Conservation (phyloP, 805 yeast species). For the Teunomyces tritomae region DNA sequence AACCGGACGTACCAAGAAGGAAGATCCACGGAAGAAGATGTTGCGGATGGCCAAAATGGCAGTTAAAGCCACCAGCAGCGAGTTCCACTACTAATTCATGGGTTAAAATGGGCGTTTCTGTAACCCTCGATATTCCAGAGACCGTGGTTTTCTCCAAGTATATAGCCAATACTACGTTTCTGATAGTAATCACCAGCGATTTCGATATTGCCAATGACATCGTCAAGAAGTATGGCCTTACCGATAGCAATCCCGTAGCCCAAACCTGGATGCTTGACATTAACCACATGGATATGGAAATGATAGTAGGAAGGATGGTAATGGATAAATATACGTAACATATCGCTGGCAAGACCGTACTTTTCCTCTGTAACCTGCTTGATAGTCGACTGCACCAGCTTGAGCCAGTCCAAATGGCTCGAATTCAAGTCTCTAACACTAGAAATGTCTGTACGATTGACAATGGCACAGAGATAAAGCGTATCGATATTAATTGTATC, state of each 20-base stretch:
- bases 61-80: constrained; percentile 60
- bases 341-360: constrained; percentile 47
- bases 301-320: constrained; percentile 97
- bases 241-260: constrained; percentile 72
- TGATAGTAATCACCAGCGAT: constrained; percentile 58
- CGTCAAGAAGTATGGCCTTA: constrained; percentile 78
- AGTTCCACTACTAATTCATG: constrained; percentile 60
- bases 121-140: constrained; percentile 52
- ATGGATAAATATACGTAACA: constrained; percentile 78
- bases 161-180: constrained; percentile 58
- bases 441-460: constrained; percentile 62
- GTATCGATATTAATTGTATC: constrained; percentile 69
- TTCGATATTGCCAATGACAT: constrained; percentile 69
- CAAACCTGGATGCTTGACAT: constrained; percentile 63
- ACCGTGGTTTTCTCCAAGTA: constrained; percentile 73
- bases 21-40: constrained; percentile 72
- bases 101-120: constrained; percentile 11
- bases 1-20: constrained; percentile 46
- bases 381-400: constrained; percentile 45
- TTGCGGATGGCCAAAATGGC: constrained; percentile 71
- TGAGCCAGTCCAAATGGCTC: constrained; percentile 58
- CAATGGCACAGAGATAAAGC: constrained; percentile 76
- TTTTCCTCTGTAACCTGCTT: constrained; percentile 39
- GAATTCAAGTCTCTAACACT: constrained; percentile 72
- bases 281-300: constrained; percentile 88